These are phyloP conservation scores for Mycena sp. DNA, from an alignment of 1,284 basidiomycete species.

Conservation along the genomic window DNA sequence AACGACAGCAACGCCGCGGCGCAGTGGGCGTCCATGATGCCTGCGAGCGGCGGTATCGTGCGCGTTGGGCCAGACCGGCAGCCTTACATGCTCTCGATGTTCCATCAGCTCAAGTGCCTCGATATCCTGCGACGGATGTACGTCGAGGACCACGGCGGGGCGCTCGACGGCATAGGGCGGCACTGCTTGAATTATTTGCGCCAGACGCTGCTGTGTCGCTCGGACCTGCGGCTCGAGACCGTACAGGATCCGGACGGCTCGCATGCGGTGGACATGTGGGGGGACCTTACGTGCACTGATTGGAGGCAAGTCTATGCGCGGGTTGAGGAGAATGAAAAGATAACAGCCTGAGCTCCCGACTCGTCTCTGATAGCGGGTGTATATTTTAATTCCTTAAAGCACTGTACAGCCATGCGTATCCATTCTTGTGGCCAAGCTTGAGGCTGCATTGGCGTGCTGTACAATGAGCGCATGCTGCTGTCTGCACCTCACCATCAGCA, in stretches of 20 bases:
- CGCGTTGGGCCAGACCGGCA: neutral
- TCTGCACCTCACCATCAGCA: too few relatives aligned
- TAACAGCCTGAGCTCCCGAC: neutral
- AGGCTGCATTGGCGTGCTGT: too few relatives aligned
- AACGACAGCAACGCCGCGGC: constrained; percentile 3
- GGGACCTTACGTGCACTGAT: neutral
- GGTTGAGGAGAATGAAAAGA: constrained; percentile 11
- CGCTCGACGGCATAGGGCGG: neutral
- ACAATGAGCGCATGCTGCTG: too few relatives aligned
- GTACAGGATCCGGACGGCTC: neutral
- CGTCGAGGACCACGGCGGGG: neutral
- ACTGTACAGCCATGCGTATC: too few relatives aligned
- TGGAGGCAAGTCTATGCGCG: neutral
- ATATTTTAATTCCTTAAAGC: neutral
- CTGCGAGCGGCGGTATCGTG: constrained; percentile 11
- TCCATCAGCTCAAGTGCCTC: neutral
- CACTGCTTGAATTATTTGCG: neutral
- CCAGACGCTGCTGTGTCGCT: neutral
- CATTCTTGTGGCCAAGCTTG: too few relatives aligned
- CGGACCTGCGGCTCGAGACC: neutral
- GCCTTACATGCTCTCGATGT: neutral
- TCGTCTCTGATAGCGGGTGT: too few relatives aligned
- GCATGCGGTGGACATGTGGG: neutral
- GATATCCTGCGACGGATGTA: neutral
- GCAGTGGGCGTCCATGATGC: constrained; percentile 14